phyloP scores from a whole-genome alignment of 306 rosid species.

The Corylus avellana region DNA sequence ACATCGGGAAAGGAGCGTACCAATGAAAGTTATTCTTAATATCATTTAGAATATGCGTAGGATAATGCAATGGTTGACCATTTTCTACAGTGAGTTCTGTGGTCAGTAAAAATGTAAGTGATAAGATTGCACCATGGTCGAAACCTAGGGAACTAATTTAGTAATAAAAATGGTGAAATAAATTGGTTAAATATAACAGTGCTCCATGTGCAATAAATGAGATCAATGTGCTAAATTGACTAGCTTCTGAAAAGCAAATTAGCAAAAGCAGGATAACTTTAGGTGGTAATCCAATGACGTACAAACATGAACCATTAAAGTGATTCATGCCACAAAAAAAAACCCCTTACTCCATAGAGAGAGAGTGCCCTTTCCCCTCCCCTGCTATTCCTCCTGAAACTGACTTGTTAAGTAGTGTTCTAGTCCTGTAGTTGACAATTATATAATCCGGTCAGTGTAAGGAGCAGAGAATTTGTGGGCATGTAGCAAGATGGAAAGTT shows the following conservation, averaged over 20 bases:
- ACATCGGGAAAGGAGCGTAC: not conserved
- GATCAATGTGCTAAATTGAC: constrained; percentile 6
- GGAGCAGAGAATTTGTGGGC: constrained; percentile 4
- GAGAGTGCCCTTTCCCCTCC: constrained; percentile 33
- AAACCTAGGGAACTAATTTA: not conserved
- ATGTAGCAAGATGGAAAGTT: not conserved
- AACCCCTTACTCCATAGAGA: constrained; percentile 41
- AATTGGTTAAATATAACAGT: not conserved
- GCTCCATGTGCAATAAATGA: not conserved
- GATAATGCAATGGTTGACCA: not conserved
- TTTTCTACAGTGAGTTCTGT: not conserved
- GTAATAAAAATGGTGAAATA: not conserved
- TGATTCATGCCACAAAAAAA: constrained; percentile 6
- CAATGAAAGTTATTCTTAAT: not conserved
- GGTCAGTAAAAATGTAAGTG: not conserved
- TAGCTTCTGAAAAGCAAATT: constrained; percentile 17
- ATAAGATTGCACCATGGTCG: not conserved
- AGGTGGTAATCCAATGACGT: constrained; percentile 9
- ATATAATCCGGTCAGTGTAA: constrained; percentile 23
- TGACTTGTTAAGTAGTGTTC: constrained; percentile 33
- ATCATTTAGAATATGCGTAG: not conserved
- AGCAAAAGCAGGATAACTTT: constrained; percentile 8
- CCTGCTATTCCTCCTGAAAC: constrained; percentile 36
- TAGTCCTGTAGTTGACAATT: constrained; percentile 38
- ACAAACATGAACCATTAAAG: constrained; percentile 16